Base-by-base conservation (phyloP, 345 rosid genomes). In the Euphorbia lathyris region DNA sequence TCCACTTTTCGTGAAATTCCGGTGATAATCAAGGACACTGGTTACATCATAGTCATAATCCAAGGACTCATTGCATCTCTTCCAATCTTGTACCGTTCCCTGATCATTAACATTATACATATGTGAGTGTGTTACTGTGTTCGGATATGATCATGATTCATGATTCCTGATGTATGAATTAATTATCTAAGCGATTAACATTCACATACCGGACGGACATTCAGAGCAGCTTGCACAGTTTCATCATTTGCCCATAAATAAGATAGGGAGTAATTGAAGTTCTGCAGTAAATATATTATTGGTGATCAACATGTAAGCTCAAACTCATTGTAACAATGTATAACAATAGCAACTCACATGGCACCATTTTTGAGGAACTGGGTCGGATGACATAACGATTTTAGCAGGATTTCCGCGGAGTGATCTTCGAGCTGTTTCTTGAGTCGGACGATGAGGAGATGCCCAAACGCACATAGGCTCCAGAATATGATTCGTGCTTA, bases 241-340 rank as follows among this genome's bases (percentile, higher is more conserved):
- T 25, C 61, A 29, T 81, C 74, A 73, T 84, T 81, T 19, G 85
- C 85, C 87, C 87, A 84, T 12, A 43, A 22, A 30, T 77, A 78
- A 22, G 81, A 71, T 16, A 77, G 50, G n/a, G 76, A 55, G 13
- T 78, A 79, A 63, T 79, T 79, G 72, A 79, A 79, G 57, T 43
- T 79, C 82, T 79, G 79, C 66, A 67, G n/a, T n/a, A n/a, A n/a
- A 61, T 34, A 34, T 2, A 2, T 61, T 32, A 4, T 5, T 40
- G 43, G 11, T 40, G 38, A 58, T 27, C n/a, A 58, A 58, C 12
- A 27, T 58, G n/a, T 27, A 27, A 58, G 38, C 9, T 29, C n/a
- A 27, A 2, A 4, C 9, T 29, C n/a, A 27, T 40, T 5, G 6
- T 0, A 20, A 4, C 6, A 30, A 11, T 50, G 7, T 3, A 26